phyloP scores from a whole-genome alignment of 805 yeast genomes.

The Ascoidea tarda region DNA sequence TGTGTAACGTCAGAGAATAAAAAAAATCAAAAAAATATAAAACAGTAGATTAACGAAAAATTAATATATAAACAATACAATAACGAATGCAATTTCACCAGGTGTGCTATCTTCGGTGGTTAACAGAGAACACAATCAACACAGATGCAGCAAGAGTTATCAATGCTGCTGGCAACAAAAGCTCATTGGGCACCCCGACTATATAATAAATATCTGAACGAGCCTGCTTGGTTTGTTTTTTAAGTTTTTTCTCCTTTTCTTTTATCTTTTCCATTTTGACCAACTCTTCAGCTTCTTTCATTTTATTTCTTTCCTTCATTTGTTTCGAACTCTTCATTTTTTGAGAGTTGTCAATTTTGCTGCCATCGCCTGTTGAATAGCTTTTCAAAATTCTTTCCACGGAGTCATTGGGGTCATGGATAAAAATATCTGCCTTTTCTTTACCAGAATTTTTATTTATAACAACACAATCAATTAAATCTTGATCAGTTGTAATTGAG shows the following conservation, averaged over 20 bases:
- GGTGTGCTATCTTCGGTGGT: too few relatives aligned
- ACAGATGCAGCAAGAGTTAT: constrained; percentile 46
- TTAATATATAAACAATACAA: too few relatives aligned
- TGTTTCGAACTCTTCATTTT: neutral
- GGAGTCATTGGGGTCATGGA: constrained; percentile 51
- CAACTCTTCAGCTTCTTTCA: constrained; percentile 6
- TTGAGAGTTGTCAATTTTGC: neutral
- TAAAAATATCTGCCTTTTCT: constrained; percentile 56
- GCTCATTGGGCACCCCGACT: constrained; percentile 44
- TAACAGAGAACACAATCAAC: constrained; percentile 33
- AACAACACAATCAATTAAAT: constrained; percentile 58
- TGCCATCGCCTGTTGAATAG: too few relatives aligned
- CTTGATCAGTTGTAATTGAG: constrained; percentile 61
- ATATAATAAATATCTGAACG: constrained; percentile 16
- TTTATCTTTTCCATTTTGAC: neutral
- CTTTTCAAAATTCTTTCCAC: constrained; percentile 13
- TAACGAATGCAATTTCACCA: too few relatives aligned
- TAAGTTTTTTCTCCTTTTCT: neutral
- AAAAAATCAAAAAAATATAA: too few relatives aligned
- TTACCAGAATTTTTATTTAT: constrained; percentile 31
- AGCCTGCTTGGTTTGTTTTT: neutral
- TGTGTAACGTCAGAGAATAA: too few relatives aligned
- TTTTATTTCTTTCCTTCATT: constrained; percentile 5
- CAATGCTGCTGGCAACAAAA: constrained; percentile 50
- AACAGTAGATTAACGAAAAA: too few relatives aligned